phyloP scores from a whole-genome alignment of 371 early-diverging fungal species.

The Parasitella parasitica region DNA sequence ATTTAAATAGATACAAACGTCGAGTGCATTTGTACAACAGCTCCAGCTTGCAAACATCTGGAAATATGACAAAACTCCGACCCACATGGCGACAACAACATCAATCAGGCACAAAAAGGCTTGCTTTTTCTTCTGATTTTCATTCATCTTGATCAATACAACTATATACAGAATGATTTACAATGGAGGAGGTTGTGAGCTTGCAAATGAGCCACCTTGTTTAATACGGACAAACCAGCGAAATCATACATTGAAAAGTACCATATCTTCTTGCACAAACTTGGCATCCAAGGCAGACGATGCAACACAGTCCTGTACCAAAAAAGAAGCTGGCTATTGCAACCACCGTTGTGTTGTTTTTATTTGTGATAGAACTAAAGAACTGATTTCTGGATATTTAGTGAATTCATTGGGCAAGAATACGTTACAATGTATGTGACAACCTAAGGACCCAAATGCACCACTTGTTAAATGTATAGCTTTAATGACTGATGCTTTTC shows the following conservation, averaged over 20 bases:
- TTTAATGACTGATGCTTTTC: slow-evolving; percentile 74
- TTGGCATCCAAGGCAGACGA: slow-evolving; percentile 15
- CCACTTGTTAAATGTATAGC: no score
- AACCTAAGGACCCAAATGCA: no score
- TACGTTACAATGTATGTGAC: background rate
- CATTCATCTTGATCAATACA: background rate
- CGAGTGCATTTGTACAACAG: no score
- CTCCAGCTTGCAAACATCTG: no score
- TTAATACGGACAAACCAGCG: background rate
- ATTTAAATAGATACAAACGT: no score
- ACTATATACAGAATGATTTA: background rate
- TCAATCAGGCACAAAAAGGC: no score
- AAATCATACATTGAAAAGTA: background rate
- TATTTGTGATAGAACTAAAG: slow-evolving; percentile 70
- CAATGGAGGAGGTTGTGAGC: background rate
- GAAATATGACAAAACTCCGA: no score
- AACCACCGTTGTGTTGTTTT: slow-evolving; percentile 52
- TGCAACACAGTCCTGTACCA: slow-evolving; percentile 16
- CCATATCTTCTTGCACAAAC: slow-evolving; percentile 29
- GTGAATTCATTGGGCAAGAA: slow-evolving; percentile 54
- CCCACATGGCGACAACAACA: no score
- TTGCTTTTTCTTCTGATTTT: background rate
- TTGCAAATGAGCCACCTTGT: slow-evolving; percentile 8
- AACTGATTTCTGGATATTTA: slow-evolving; percentile 67
- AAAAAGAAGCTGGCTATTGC: slow-evolving; percentile 49